These are phyloP conservation scores for Sphaerobolus stellatus DNA, from an alignment of 1,284 basidiomycete genomes.

Conservation along the genomic window DNA sequence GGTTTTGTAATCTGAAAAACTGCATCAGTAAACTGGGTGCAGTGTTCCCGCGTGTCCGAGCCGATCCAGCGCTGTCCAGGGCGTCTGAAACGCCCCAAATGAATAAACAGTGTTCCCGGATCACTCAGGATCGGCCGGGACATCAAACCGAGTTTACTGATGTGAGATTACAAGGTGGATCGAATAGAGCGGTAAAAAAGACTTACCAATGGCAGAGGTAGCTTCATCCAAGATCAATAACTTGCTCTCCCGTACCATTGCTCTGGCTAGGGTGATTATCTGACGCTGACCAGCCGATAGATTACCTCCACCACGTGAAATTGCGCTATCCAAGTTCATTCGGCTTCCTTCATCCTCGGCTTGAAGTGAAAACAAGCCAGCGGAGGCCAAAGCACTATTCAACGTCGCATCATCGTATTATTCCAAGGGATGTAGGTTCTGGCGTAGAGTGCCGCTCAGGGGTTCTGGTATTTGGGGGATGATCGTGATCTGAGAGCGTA, in stretches of 20 bases:
- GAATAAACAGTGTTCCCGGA: no score
- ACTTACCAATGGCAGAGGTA: slow-evolving; percentile 33
- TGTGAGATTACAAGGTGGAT: no score
- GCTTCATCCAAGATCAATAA: slow-evolving; percentile 53
- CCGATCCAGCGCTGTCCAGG: no score
- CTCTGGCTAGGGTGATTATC: slow-evolving; percentile 50
- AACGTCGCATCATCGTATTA: slow-evolving; percentile 58
- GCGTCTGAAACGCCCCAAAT: no score
- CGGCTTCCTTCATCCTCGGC: slow-evolving; percentile 36
- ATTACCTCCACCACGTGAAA: slow-evolving; percentile 61
- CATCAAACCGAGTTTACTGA: no score
- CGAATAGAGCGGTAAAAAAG: neutral
- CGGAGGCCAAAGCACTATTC: slow-evolving; percentile 46
- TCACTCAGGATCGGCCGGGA: no score
- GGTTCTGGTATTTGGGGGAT: slow-evolving; percentile 58
- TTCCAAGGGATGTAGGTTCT: slow-evolving; percentile 70
- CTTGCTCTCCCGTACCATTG: slow-evolving; percentile 47
- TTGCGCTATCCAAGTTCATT: slow-evolving; percentile 36
- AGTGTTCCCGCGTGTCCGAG: no score
- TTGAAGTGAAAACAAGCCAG: slow-evolving; percentile 34
- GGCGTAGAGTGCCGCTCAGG: slow-evolving; percentile 54
- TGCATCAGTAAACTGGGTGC: no score
- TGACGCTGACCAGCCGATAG: slow-evolving; percentile 73
- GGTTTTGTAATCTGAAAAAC: slow-evolving; percentile 22
- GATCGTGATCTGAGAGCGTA: slow-evolving; percentile 46